Base-by-base conservation (phyloP, 805 yeast species). In the Peterozyma xylosa region DNA sequence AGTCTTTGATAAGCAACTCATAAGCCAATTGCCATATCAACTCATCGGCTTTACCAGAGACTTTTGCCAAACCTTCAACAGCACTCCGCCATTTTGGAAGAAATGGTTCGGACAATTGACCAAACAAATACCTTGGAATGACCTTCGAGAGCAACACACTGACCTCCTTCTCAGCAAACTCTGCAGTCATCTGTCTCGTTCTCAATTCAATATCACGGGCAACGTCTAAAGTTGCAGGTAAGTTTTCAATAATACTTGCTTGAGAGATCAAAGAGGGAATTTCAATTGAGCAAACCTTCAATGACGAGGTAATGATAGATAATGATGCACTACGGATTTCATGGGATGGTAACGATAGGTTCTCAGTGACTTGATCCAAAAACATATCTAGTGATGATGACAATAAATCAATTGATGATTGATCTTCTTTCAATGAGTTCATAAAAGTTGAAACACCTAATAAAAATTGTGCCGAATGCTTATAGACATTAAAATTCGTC, bases 51-150 rank as follows among this genome's bases (percentile, higher is more conserved):
- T 68, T 70, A 14, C 57, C 64, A 11, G 68, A 60, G 9, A 82
- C 59, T 3, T 60, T 54, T 1, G 80, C 76, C 4, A 86, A 55
- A 3, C 74, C 71, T 48, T 82, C 91, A 43, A 71, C 64, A 2
- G 85, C 84, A 5, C 84, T 88, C 15, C 76, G 73, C 96, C 96
- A 89, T 11, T 84, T 72, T 1, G 98, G 98, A 45, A 87, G 84
- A 52, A 91, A 88, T 46, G 77, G 75, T 32, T 80, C 80, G 3
- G 87, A 70, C 37, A 90, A 62, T 47, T 85, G 70, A 32, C 98
- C 98, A 51, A 84, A 73, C 34, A 79, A 43, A 52, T 71, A 78
- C 17, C 67, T 69, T 34, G 74, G 66, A 30, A 76, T 68, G 13
- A 71, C 47, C 49, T 60, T 10, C 51, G 55, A 56, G 9, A 48